Base-by-base conservation (phyloP, 2,329 filamentous ascomycete genomes). In the Furcasterigmium furcatum region DNA sequence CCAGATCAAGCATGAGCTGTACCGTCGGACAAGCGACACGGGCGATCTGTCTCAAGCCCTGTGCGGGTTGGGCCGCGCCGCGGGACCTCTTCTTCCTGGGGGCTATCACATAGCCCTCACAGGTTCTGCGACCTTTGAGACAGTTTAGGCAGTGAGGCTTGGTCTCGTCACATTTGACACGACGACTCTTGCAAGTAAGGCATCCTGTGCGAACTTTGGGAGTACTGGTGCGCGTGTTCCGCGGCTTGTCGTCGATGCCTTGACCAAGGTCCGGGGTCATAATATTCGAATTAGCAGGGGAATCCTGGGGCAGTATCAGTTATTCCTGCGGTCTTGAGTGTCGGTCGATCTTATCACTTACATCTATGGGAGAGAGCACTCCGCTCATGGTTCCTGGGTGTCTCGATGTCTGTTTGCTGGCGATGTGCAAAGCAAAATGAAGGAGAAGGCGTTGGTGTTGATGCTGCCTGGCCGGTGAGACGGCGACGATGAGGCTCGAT, bases 41-140 rank as follows among this genome's bases (percentile, higher is more conserved):
- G 18, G 29, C 48, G 19, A 29, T 13, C 8, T 48, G 46, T 10
- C 30, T 45, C 21, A 57, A 57, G 41, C 65, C 49, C 58, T 57
- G 61, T 14, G 48, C 45, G 3, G 56, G 24, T 8, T 57, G 56
- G 8, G 45, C 35, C 5, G 48, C 47, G 25, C 46, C 42, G 2
- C 47, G 36, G 6, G 41, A 9, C 0, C 30, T 44, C 40, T 53
- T 52, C 49, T 51, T 56, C 41, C 32, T 44, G 14, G 43, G 34
- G 21, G 19, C 14, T 14, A 25, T 5, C 19, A 29, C 41, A 30
- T 53, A 55, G 3, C 52, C 52, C 27, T 55, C 51, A 19, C 52
- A 55, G 9, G 43, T 32, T 3, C 52, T 43, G 14, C 42, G 38
- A 39, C 12, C 39, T n/a, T 39, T 42, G 22, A 51, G 49, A 10